Conservation (phyloP, 371 early-diverging fungal genomes). For the Rhizomucor pusillus region DNA sequence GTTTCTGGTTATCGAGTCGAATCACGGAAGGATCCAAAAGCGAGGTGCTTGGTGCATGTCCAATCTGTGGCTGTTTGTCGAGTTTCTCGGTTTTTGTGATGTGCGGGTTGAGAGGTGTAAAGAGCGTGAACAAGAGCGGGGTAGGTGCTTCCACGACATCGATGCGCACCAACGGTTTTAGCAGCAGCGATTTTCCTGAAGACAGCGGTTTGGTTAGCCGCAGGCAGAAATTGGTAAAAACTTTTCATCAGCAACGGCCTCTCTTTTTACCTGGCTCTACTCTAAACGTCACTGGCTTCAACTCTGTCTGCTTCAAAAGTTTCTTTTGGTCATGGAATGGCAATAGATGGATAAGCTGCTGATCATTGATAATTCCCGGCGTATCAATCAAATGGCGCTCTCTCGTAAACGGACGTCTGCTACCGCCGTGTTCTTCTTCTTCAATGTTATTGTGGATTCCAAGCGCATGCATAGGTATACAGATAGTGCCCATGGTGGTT, state of each 20-base stretch:
- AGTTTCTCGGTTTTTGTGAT: slow-evolving; percentile 56
- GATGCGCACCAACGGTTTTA: slow-evolving; percentile 65
- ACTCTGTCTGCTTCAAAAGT: slow-evolving; percentile 32
- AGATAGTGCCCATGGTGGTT: slow-evolving; percentile 66
- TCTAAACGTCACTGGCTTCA: slow-evolving; percentile 54
- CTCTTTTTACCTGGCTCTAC: background rate
- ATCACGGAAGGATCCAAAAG: slow-evolving; percentile 10
- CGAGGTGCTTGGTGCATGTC: slow-evolving; percentile 5
- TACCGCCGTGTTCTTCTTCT: slow-evolving; percentile 6
- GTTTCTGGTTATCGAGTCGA: slow-evolving; percentile 13
- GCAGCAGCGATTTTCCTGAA: slow-evolving; percentile 49
- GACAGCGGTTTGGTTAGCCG: background rate
- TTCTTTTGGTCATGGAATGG: slow-evolving; percentile 50
- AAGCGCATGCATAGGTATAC: slow-evolving; percentile 57
- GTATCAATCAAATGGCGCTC: slow-evolving; percentile 63
- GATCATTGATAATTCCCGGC: slow-evolving; percentile 64
- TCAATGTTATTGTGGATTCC: slow-evolving; percentile 14
- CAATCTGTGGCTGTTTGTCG: slow-evolving; percentile 3
- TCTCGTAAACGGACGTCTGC: slow-evolving; percentile 31
- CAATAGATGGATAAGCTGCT: slow-evolving; percentile 46
- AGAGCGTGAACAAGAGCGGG: slow-evolving; percentile 57
- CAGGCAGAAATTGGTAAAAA: background rate
- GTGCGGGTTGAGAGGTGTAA: slow-evolving; percentile 56
- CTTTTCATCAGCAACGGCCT: no score
- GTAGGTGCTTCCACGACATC: slow-evolving; percentile 49